A percentile compares a stretch with the other conserved stretches of the same genome.
These are phyloP conservation scores for Albophoma yamanashiensis DNA, from an alignment of 2,329 filamentous ascomycete genomes.

Conservation along the genomic window DNA sequence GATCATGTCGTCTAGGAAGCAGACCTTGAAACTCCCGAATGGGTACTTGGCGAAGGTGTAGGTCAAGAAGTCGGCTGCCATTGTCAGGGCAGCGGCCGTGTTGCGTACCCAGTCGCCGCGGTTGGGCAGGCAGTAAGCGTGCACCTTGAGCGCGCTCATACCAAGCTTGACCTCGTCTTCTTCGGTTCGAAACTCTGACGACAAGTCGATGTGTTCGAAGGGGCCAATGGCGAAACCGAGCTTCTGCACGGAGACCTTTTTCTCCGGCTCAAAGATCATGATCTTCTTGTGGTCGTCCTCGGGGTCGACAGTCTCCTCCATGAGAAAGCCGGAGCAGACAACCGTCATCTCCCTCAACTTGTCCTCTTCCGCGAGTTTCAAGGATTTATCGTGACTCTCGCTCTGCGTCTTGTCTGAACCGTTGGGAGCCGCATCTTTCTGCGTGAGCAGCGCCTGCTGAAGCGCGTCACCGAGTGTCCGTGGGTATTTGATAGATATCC, in stretches of 20 bases:
- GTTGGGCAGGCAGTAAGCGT: constrained; percentile 83
- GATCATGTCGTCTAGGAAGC: constrained; percentile 84
- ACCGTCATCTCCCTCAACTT: constrained; percentile 82
- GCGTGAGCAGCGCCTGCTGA: constrained; percentile 33
- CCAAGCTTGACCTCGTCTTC: constrained; percentile 88
- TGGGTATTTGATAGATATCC: constrained; percentile 76
- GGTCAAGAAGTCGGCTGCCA: constrained; percentile 84
- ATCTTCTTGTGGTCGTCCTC: constrained; percentile 75
- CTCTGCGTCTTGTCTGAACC: constrained; percentile 26
- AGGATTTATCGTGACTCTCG: constrained; percentile 27
- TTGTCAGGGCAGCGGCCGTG: constrained; percentile 74
- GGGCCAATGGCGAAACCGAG: constrained; percentile 91
- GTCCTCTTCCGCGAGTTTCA: constrained; percentile 60
- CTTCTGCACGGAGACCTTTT: constrained; percentile 72
- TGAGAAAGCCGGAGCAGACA: constrained; percentile 80
- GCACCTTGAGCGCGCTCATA: constrained; percentile 75
- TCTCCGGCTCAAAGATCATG: constrained; percentile 69
- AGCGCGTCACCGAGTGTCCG: constrained; percentile 75
- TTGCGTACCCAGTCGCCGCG: constrained; percentile 74
- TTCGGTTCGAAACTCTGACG: constrained; percentile 74
- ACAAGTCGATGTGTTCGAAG: constrained; percentile 85
- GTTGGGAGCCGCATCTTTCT: constrained; percentile 20
- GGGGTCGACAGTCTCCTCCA: constrained; percentile 70
- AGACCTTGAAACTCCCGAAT: constrained; percentile 83
- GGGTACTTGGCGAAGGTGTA: constrained; percentile 84